These are phyloP conservation scores for Didymosphaeria variabile DNA, from an alignment of 2,329 filamentous ascomycete species.

Conservation along the genomic window DNA sequence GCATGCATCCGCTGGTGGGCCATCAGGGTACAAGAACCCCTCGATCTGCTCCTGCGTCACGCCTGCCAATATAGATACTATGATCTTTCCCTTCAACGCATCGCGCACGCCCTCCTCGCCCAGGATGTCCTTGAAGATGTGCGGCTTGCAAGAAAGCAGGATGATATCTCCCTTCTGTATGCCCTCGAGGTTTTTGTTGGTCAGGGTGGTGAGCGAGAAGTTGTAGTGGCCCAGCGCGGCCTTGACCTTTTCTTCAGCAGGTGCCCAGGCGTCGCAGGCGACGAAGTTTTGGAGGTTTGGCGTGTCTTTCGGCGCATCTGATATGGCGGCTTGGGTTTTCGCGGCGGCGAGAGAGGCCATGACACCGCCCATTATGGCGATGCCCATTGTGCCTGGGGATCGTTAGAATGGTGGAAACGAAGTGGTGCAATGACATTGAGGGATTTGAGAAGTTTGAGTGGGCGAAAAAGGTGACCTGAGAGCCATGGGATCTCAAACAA, in stretches of 20 bases:
- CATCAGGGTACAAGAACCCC: conserved; percentile 66
- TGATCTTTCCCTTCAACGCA: conserved; percentile 79
- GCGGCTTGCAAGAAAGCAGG: conserved; percentile 82
- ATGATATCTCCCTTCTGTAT: conserved; percentile 75
- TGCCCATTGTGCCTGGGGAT: conserved; percentile 78
- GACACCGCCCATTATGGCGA: conserved; percentile 83
- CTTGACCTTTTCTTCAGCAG: conserved; percentile 74
- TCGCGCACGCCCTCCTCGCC: conserved; percentile 72
- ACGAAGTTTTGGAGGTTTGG: conserved; percentile 75
- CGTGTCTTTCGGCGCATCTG: conserved; percentile 51
- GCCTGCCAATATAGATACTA: conserved; percentile 84
- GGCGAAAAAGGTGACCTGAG: neutral
- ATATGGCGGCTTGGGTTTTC: conserved; percentile 46
- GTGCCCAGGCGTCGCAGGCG: conserved; percentile 77
- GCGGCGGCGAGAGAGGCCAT: conserved; percentile 70
- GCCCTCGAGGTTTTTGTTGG: conserved; percentile 75
- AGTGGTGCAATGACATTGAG: conserved; percentile 45
- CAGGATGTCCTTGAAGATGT: conserved; percentile 75
- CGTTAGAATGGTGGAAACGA: conserved; percentile 1
- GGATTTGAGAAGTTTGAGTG: conserved; percentile 2
- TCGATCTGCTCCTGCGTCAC: conserved; percentile 75
- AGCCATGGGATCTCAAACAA: neutral
- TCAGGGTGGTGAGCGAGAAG: conserved; percentile 70
- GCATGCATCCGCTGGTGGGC: conserved; percentile 61
- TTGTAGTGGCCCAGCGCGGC: conserved; percentile 71